A percentile compares a stretch with the other conserved stretches of the same genome.
Evolutionary conservation across 148 eudicot species (phyloP).

Genomic region (Rhododendron ovatum): DNA sequence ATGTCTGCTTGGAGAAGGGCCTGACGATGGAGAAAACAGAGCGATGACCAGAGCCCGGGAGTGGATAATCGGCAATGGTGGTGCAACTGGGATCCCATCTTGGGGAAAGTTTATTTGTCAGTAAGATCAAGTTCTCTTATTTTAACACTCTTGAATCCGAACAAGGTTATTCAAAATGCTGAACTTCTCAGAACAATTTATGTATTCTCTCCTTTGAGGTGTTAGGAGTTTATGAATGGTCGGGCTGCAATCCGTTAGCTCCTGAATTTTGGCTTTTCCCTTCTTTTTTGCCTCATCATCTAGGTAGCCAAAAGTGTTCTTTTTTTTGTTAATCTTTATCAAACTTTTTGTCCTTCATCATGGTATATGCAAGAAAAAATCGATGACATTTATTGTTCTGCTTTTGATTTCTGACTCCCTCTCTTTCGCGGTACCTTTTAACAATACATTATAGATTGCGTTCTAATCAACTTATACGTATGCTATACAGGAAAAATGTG

Average conservation of each 20-base stretch:
- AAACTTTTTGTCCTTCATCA: too few species aligned
- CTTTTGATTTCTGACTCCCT: too few species aligned
- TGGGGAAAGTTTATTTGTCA: constrained; percentile 13
- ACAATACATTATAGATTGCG: too few species aligned
- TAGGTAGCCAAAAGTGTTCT: constrained; percentile 9
- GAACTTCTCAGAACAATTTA: background rate
- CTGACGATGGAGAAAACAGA: background rate
- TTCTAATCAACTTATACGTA: background rate
- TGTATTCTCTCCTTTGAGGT: constrained; percentile 11
- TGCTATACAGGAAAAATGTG: background rate
- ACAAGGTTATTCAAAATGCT: too few species aligned
- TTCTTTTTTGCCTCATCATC: constrained; percentile 27
- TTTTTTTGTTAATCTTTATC: too few species aligned
- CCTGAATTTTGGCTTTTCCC: constrained; percentile 41
- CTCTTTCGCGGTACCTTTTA: too few species aligned
- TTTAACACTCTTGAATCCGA: too few species aligned
- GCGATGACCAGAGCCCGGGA: constrained; percentile 22
- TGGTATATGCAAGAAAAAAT: too few species aligned
- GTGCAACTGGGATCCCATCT: constrained; percentile 28
- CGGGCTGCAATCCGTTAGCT: constrained; percentile 29
- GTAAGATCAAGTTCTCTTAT: too few species aligned
- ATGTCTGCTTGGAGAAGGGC: too few species aligned
- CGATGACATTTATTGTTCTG: too few species aligned
- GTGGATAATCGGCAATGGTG: constrained; percentile 35
- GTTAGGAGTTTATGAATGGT: constrained; percentile 36